These are phyloP conservation scores for Daldinia sp. DNA, from an alignment of 2,329 filamentous ascomycete species.

Conservation along the genomic window DNA sequence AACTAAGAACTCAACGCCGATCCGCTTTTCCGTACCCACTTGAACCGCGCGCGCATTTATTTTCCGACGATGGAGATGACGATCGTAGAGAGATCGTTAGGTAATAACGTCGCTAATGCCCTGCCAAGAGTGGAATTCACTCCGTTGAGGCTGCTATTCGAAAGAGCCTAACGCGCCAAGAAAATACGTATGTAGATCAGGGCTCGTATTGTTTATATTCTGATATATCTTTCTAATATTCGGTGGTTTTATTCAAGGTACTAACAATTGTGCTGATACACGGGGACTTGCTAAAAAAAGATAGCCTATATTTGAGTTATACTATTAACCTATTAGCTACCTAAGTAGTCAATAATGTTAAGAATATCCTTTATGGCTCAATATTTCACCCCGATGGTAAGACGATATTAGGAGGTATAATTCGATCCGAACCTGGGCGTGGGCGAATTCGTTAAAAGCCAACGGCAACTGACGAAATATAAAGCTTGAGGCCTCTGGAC, in stretches of 20 bases:
- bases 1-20: neutral
- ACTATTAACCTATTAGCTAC: no score
- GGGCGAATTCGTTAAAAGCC: no score
- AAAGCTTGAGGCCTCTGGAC: no score
- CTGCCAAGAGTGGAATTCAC: slow-evolving; percentile 22
- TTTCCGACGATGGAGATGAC: slow-evolving; percentile 24
- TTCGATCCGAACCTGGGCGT: no score
- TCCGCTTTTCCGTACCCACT: slow-evolving; percentile 21
- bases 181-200: neutral
- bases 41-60: slow-evolving; percentile 13
- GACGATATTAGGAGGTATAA: no score
- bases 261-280: neutral
- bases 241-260: neutral
- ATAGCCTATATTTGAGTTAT: no score
- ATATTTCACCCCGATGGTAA: no score
- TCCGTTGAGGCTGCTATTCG: slow-evolving; percentile 7
- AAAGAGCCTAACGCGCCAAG: slow-evolving; percentile 11
- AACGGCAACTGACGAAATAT: no score
- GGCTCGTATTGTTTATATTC: neutral
- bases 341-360: no score
- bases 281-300: no score
- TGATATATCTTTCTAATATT: neutral
- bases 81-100: slow-evolving; percentile 29
- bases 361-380: no score
- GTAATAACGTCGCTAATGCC: slow-evolving; percentile 17